A percentile compares a stretch with the other conserved stretches of the same genome.
These are phyloP conservation scores for Phallus indusiatus DNA, from an alignment of 768 basidiomycete species.

Conservation along the genomic window DNA sequence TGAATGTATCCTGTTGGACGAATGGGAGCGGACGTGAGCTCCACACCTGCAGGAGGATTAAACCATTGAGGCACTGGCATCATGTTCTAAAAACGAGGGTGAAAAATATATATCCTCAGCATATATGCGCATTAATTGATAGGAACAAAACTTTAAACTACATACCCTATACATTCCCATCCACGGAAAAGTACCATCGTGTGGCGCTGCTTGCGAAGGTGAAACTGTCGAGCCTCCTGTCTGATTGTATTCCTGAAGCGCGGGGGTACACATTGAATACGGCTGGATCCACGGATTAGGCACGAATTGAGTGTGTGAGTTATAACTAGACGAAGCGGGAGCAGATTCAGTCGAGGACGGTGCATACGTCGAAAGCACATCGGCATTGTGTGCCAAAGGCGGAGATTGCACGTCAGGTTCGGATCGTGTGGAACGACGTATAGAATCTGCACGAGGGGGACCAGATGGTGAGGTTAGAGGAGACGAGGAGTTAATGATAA, in stretches of 20 bases:
- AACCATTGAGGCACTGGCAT: slow-evolving; percentile 3
- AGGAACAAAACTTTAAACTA: not conserved
- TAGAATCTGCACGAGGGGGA: not conserved
- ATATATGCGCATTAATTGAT: not conserved
- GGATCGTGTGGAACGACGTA: not conserved
- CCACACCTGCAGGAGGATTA: slow-evolving; percentile 8
- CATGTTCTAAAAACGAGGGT: not conserved
- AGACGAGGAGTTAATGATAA: not conserved
- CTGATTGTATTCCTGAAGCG: not conserved
- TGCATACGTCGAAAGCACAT: slow-evolving; percentile 2
- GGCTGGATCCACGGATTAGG: slow-evolving; percentile 1
- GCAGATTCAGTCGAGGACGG: slow-evolving; percentile 6
- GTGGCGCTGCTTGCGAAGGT: not conserved
- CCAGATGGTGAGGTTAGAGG: not conserved
- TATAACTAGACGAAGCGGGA: not conserved
- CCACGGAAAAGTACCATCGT: slow-evolving; percentile 1
- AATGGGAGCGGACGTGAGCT: slow-evolving; percentile 4
- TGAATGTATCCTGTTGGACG: slow-evolving; percentile 7
- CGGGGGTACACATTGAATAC: not conserved
- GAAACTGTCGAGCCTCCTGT: not conserved
- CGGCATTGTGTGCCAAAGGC: not conserved
- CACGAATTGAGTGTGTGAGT: not conserved
- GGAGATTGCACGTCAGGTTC: slow-evolving; percentile 3
- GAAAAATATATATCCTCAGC: not conserved
- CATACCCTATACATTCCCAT: slow-evolving; percentile 7